phyloP scores from a whole-genome alignment of 2,329 filamentous ascomycete genomes.

The Colletotrichum tamarilloi region DNA sequence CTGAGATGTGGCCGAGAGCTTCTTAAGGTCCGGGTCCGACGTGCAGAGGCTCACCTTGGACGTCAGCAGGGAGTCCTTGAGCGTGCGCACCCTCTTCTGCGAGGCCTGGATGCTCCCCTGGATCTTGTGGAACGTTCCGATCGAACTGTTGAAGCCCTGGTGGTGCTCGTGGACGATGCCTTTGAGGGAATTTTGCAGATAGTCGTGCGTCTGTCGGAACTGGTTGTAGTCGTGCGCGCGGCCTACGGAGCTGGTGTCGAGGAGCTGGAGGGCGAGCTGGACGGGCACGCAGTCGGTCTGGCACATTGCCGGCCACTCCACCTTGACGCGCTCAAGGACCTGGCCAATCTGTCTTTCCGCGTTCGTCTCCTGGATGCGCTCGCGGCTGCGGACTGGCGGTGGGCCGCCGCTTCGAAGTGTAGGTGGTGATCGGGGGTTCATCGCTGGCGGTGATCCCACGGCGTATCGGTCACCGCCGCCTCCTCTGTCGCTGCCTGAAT shows the following conservation, averaged over 20 bases:
- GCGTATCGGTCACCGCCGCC: conserved; percentile 56
- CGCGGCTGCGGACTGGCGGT: conserved; percentile 39
- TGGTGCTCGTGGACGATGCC: conserved; percentile 98
- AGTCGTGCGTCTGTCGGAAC: conserved; percentile 85
- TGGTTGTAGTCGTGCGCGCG: conserved; percentile 88
- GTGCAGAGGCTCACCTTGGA: conserved; percentile 85
- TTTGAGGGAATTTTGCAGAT: conserved; percentile 93
- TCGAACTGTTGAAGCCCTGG: conserved; percentile 98
- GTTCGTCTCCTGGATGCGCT: conserved; percentile 55
- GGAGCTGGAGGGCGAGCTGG: conserved; percentile 92
- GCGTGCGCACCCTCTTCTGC: conserved; percentile 82
- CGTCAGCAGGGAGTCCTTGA: conserved; percentile 85
- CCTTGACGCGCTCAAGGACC: conserved; percentile 84
- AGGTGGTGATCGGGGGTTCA: conserved; percentile 40
- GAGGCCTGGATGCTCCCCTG: conserved; percentile 91
- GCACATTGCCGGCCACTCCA: conserved; percentile 93
- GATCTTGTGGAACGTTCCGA: conserved; percentile 98
- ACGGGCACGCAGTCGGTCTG: conserved; percentile 90
- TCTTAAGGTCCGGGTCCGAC: conserved; percentile 91
- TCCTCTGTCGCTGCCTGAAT: conserved; percentile 44
- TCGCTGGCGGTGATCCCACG: conserved; percentile 43
- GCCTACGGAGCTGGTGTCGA: conserved; percentile 93
- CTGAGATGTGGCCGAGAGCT: conserved; percentile 86
- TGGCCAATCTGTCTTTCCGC: conserved; percentile 68
- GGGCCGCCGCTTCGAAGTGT: conserved; percentile 44